Conservation (phyloP, 2,329 filamentous ascomycete species). For the Onygenales sp. region DNA sequence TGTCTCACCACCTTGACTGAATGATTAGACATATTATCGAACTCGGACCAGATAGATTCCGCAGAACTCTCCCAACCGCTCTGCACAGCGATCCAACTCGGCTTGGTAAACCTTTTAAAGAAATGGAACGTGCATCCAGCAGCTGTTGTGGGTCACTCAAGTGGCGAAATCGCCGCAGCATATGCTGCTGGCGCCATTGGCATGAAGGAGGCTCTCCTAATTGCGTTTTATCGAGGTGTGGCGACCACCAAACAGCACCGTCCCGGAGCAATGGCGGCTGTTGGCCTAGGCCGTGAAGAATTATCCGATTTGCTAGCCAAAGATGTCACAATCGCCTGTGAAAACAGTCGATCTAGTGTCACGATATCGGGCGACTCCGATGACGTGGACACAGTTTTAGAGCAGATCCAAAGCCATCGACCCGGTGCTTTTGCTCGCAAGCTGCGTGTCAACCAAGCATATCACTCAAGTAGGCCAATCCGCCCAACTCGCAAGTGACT, state of each 20-base stretch:
- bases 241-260: conserved; percentile 12
- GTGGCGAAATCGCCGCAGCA: conserved; percentile 13
- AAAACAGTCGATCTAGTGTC: conserved; percentile 8
- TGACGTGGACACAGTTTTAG: neutral
- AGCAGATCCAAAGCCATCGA: neutral
- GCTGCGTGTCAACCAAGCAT: conserved; percentile 7
- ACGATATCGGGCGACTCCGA: conserved; percentile 10
- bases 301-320: neutral
- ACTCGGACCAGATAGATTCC: neutral
- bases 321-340: conserved; percentile 8
- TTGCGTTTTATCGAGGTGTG: conserved; percentile 37
- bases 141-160: conserved; percentile 11
- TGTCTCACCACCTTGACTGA: neutral
- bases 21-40: neutral
- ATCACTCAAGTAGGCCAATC: conserved; percentile 4
- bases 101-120: conserved; percentile 3
- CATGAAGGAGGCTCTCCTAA: conserved; percentile 25
- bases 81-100: conserved; percentile 10
- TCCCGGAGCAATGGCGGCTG: conserved; percentile 8
- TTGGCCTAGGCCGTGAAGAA: conserved; percentile 3
- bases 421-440: conserved; percentile 3
- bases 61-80: conserved; percentile 8
- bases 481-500: neutral
- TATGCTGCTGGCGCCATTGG: conserved; percentile 18
- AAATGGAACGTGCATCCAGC: conserved; percentile 4